Evolutionary conservation across 2,329 filamentous ascomycete genomes (phyloP).

Genomic region (Metarhizium rileyi): DNA sequence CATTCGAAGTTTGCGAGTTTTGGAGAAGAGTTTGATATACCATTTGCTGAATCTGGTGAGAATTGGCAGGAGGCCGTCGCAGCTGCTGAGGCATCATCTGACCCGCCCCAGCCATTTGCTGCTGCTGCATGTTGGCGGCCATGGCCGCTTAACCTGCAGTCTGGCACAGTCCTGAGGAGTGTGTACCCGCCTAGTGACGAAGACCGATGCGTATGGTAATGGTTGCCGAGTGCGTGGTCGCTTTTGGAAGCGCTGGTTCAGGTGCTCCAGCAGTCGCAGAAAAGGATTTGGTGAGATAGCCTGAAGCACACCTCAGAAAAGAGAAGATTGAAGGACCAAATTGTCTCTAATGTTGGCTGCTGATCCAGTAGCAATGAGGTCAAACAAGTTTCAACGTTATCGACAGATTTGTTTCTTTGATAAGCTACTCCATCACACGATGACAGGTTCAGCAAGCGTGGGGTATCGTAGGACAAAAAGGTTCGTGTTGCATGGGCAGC

Average conservation of each 20-base stretch:
- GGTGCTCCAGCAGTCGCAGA: not conserved
- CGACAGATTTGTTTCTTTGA: too few relatives aligned
- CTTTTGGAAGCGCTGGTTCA: not conserved
- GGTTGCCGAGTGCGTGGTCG: not conserved
- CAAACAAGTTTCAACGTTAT: too few relatives aligned
- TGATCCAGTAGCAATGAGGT: not conserved
- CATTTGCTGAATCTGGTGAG: constrained; percentile 24
- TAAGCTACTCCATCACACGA: not conserved
- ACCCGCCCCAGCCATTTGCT: constrained; percentile 42
- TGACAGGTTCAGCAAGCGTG: not conserved
- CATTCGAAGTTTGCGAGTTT: constrained; percentile 21
- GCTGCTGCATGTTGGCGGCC: constrained; percentile 51
- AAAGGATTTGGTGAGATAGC: not conserved
- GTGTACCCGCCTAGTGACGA: not conserved
- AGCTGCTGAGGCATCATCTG: constrained; percentile 36
- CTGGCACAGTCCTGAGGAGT: not conserved
- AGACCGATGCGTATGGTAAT: not conserved
- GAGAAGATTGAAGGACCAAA: not conserved
- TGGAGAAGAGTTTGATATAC: constrained; percentile 31
- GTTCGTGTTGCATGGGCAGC: not conserved
- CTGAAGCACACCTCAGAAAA: not conserved
- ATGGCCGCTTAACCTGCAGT: constrained; percentile 33
- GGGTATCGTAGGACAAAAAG: not conserved
- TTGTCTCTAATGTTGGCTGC: not conserved
- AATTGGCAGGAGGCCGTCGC: constrained; percentile 18